These are phyloP conservation scores for Histomonas meleagridis DNA, from an alignment of 208 protist genomes.

Conservation along the genomic window DNA sequence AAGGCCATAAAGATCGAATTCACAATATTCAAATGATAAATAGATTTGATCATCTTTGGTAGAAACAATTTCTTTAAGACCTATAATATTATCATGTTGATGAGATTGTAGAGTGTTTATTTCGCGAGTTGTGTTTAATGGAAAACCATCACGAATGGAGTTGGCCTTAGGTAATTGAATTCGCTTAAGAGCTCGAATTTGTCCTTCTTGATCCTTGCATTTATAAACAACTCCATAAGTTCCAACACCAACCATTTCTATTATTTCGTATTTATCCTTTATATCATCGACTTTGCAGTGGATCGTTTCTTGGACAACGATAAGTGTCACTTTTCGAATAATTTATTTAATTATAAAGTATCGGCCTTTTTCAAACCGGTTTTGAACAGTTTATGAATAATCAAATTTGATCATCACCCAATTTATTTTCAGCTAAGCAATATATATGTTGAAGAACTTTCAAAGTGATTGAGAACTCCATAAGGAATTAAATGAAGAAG, in stretches of 20 bases:
- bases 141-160: slow-evolving; percentile 4
- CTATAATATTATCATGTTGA: slow-evolving; percentile 10
- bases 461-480: too few species aligned
- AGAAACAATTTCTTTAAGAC: background rate
- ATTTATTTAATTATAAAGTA: too few species aligned
- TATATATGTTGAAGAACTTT: too few species aligned
- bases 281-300: too few species aligned
- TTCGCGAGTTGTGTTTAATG: background rate
- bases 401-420: too few species aligned
- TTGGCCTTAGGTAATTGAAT: slow-evolving; percentile 32
- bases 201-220: background rate
- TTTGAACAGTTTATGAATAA: too few species aligned
- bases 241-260: background rate
- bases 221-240: slow-evolving; percentile 36
- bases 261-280: background rate
- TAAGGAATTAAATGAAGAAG: too few species aligned
- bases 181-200: slow-evolving; percentile 20
- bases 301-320: too few species aligned
- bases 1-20: background rate
- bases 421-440: too few species aligned
- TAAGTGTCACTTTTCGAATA: too few species aligned
- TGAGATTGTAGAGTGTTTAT: background rate
- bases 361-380: too few species aligned
- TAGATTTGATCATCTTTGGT: background rate
- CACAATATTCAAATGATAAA: slow-evolving; percentile 26